Evolutionary conservation across 2,329 filamentous ascomycete genomes (phyloP), one percentile per base, ranked within the genome.

Genomic region (Fusarium sp.): DNA sequence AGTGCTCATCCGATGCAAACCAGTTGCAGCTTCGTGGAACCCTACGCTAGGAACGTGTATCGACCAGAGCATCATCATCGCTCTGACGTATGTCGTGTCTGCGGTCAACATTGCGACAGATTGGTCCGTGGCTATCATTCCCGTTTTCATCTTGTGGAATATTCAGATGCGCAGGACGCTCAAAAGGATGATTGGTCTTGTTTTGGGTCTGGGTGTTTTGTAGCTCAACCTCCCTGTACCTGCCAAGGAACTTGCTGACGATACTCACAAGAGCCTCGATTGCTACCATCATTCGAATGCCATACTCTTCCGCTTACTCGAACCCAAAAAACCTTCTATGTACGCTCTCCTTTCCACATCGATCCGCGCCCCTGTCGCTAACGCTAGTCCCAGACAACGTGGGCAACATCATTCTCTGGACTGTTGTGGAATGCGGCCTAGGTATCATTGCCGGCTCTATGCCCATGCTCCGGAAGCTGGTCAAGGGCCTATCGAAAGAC

Each of bases 391-490:
- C 2, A 73, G 69, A 72, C 8, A 41, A 35, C 6, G 60, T 66
- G 1, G 69, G 57, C 1, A 27, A 66, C 2, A 64, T 72, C 4
- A 70, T 70, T 9, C 27, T 73, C 0, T 72, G 66, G 61, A 66
- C 66, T 0, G 45, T 73, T 2, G 37, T 72, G 1, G 69, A 73
- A 41, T 73, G 71, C 7, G 62, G 69, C 5, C 52, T 73, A 0
- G 71, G 61, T 4, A 63, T 73, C 13, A 69, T 72, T 9, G 69
- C 69, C 3, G 69, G 71, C 4, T 69, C 69, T 9, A 68, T 73
- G 41, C 69, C 71, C 1, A 68, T 72, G 60, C 70, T 72, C 6
- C 48, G 67, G n/a, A 71, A 71, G 7, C 41, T 71, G 2, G 66
- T 71, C 25, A 67, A 62, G 4, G 25, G 50, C 1, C 25, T 71